Conservation (phyloP, 2,329 filamentous ascomycete genomes). For the Phyllosticta capitalensis region DNA sequence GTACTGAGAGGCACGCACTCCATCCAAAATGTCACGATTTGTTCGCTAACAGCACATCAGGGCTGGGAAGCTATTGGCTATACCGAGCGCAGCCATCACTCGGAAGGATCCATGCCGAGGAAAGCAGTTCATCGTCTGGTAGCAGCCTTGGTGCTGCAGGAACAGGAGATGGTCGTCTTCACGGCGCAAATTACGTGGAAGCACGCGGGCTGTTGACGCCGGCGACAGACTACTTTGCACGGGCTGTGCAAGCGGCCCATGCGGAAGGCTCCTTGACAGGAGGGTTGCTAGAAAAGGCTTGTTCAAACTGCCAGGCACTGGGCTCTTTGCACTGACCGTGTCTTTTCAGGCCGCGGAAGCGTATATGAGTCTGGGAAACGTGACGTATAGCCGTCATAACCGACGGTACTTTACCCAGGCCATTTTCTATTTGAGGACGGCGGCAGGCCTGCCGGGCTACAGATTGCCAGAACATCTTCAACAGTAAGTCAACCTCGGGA, state of each 20-base stretch:
- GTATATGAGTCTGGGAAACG: slow-evolving; percentile 44
- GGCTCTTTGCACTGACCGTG: slow-evolving; percentile 5
- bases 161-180: slow-evolving; percentile 20
- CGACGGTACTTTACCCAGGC: slow-evolving; percentile 38
- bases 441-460: slow-evolving; percentile 34
- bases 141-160: slow-evolving; percentile 22
- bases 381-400: slow-evolving; percentile 36
- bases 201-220: slow-evolving; percentile 42
- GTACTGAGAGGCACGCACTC: slow-evolving; percentile 32
- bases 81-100: slow-evolving; percentile 41
- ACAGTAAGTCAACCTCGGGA: slow-evolving; percentile 26
- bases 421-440: slow-evolving; percentile 36
- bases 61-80: slow-evolving; percentile 43
- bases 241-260: slow-evolving; percentile 37
- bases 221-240: slow-evolving; percentile 42
- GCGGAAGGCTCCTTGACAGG: slow-evolving; percentile 30
- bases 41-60: slow-evolving; percentile 21
- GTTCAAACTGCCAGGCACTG: slow-evolving; percentile 12
- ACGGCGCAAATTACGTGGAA: slow-evolving; percentile 40
- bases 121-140: slow-evolving; percentile 27
- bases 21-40: not conserved
- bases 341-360: slow-evolving; percentile 39
- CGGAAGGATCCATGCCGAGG: slow-evolving; percentile 38
- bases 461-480: slow-evolving; percentile 36
- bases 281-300: slow-evolving; percentile 36